Base-by-base conservation (phyloP, 345 rosid genomes). In the Lepidium didymum region DNA sequence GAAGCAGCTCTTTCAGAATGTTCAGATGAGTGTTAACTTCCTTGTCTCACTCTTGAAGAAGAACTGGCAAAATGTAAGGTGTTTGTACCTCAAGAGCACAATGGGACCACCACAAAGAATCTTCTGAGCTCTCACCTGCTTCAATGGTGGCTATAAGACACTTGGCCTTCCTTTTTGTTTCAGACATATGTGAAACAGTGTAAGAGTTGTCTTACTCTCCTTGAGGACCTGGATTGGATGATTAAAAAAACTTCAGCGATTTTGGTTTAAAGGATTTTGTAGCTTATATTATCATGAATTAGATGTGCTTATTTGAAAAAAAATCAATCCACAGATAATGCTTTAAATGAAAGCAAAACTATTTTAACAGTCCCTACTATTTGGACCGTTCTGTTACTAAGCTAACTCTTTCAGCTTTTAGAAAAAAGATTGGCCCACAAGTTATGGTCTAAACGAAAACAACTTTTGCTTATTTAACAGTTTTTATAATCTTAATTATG, bases 41-140 rank as follows among this genome's bases (percentile, higher is more conserved):
- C 83, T 83, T 9, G 88, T 86, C 36, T 86, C 91, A 0, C 70
- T 82, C 40, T 66, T 86, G 80, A 84, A 86, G 81, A 86, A 86
- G 74, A 83, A 84, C 54, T 86, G 90, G 90, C 90, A 84, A 43
- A 86, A 86, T 29, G 90, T 83, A 40, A 80, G 81, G 80, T 82
- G 84, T 72, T 80, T 84, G 67, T 58, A 82, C 72, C 68, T 80
- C 55, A 84, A 80, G 78, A 80, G 86, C 77, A 74, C 86, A 49
- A 80, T 80, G 85, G 88, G 88, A 41, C 80, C 75, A 56, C 83
- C 80, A 3, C 79, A 81, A 45, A 43, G 81, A 31, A 52, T 84
- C 69, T 84, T 79, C 74, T 84, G 23, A 79, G 67, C 53, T 29
- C 62, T 50, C 53, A 1, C 6, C 43, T 36, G 2, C 55, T 40